Percentiles rank a stretch among this genome's conserved stretches.
Conservation (phyloP, 768 basidiomycete species). For the Pholiota molesta region DNA sequence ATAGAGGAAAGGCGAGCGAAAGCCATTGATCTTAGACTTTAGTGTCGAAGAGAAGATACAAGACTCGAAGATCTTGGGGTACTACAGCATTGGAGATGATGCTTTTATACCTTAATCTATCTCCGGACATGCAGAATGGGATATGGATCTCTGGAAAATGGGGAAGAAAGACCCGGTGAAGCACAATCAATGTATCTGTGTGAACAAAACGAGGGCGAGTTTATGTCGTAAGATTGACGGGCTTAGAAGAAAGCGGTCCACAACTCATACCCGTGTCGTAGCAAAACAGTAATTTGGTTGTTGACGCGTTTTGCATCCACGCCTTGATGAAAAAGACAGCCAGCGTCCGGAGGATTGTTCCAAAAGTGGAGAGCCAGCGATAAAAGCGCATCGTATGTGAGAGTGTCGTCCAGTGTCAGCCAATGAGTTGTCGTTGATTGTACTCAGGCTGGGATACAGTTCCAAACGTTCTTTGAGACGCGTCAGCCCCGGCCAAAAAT, state of each 20-base stretch:
- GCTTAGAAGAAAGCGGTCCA: neutral
- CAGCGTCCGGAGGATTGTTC: neutral
- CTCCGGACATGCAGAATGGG: neutral
- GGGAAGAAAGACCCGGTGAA: neutral
- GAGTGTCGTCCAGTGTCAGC: neutral
- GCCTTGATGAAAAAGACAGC: neutral
- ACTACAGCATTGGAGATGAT: neutral
- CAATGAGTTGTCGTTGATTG: neutral
- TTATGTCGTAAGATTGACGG: neutral
- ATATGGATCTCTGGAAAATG: neutral
- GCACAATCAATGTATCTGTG: neutral
- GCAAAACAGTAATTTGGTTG: neutral
- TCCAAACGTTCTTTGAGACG: neutral
- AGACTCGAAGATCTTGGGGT: slow-evolving; percentile 6
- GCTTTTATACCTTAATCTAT: neutral
- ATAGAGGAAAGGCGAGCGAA: slow-evolving; percentile 14
- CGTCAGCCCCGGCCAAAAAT: neutral
- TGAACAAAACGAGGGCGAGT: neutral
- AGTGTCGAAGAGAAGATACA: neutral
- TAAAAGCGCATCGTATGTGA: neutral
- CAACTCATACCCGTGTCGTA: neutral
- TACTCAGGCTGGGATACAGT: neutral
- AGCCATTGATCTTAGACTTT: slow-evolving; percentile 12
- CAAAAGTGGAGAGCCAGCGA: neutral
- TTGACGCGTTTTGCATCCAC: neutral